These are phyloP conservation scores for Populus tremula DNA, from an alignment of 345 rosid genomes.

Conservation along the genomic window DNA sequence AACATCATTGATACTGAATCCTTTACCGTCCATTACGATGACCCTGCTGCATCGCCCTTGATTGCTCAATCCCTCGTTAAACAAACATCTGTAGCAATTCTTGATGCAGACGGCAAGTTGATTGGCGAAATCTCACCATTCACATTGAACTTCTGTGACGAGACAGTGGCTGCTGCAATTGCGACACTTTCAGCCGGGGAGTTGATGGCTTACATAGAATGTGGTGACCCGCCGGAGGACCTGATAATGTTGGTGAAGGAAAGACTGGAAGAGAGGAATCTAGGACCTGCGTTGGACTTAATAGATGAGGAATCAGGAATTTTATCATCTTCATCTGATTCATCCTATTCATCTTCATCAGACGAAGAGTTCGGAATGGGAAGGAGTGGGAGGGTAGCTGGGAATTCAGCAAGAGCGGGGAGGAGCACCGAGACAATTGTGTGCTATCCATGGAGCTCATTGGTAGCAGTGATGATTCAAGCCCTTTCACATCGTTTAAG, in stretches of 20 bases:
- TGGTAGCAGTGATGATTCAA: conserved; percentile 67
- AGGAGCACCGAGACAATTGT: conserved; percentile 42
- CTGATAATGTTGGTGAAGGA: conserved; percentile 41
- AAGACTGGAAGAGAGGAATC: conserved; percentile 42
- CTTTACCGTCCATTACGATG: conserved; percentile 39
- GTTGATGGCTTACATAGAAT: conserved; percentile 55
- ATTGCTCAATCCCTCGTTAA: conserved; percentile 33
- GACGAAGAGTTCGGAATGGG: conserved; percentile 46
- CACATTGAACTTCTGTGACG: conserved; percentile 40
- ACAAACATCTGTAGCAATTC: conserved; percentile 50
- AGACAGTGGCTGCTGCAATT: conserved; percentile 46
- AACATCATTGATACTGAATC: conserved; percentile 36
- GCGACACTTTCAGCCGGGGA: conserved; percentile 52
- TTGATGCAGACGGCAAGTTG: conserved; percentile 36
- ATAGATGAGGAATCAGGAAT: conserved; percentile 42
- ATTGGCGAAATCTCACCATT: conserved; percentile 55
- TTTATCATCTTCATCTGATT: conserved; percentile 21
- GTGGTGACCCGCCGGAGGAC: conserved; percentile 46
- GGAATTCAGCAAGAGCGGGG: conserved; percentile 27
- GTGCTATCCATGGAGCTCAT: conserved; percentile 56
- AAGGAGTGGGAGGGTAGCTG: conserved; percentile 24
- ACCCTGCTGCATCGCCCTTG: conserved; percentile 44
- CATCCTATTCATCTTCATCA: conserved; percentile 33
- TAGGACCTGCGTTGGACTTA: conserved; percentile 34
- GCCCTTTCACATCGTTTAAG: conserved; percentile 52